Base-by-base conservation (phyloP, 2,329 filamentous ascomycete species). In the Arthrobotrys megalospora region DNA sequence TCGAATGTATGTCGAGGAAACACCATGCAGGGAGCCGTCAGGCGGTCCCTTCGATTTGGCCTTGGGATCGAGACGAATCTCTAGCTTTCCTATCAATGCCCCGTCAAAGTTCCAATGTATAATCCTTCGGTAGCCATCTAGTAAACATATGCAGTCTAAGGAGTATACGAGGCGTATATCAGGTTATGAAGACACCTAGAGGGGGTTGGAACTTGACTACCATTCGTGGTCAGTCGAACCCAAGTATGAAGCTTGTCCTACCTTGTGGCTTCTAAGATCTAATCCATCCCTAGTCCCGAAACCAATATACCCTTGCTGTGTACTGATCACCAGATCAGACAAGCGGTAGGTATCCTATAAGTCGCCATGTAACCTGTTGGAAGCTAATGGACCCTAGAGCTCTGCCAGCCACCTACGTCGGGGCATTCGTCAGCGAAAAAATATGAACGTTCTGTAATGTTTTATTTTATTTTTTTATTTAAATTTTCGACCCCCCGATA, bases 261-360 rank as follows among this genome's bases (percentile, higher is more conserved):
- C 55, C n/a, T 11, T 60, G 36, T 28, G 34, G 11, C 12, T 28
- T 43, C 19, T 28, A 36, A 41, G 53, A 58, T 58, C 53, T 41
- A 58, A 43, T 60, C 34, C 55, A 43, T 58, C 16, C 34, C 55
- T 24, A 43, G 55, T 41, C 53, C 36, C 34, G 53, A 60, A 60
- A 60, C 53, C n/a, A 41, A 60, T 21, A 2, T 36, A 60, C 24
- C 53, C 53, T 43, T 41, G 53, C 19, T 60, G 36, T 60, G 8
- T n/a, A 41, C 53, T 16, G 19, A 60, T 60, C 55, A 43, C 34
- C 34, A n/a, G 36, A 60, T 43, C 52, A 58, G 34, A 43, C 36
- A 8, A 24, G 55, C 55, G 34, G 55, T 14, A 60, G 19, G 55
- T 43, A 28, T 60, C 34, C 34, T 41, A 16, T 12, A 55, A 38